These are phyloP conservation scores for Elsinoe batatas DNA, from an alignment of 2,329 filamentous ascomycete species.

Conservation along the genomic window DNA sequence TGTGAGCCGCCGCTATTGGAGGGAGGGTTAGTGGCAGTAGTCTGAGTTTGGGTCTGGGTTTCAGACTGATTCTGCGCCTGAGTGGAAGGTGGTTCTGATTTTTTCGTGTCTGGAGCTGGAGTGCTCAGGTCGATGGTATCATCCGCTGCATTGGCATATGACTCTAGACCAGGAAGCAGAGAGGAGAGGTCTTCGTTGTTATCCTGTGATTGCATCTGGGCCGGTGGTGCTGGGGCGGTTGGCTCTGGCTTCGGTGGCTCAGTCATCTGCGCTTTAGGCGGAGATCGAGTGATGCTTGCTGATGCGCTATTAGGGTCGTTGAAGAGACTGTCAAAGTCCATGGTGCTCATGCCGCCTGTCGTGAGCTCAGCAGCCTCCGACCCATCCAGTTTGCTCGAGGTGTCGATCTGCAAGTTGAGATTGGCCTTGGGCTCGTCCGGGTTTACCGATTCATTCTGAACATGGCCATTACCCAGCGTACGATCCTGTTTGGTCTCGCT, in stretches of 20 bases:
- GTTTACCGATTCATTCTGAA: conserved; percentile 4
- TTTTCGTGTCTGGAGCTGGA: neutral
- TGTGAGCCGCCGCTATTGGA: conserved; percentile 5
- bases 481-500: neutral
- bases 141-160: conserved; percentile 29
- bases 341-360: conserved; percentile 19
- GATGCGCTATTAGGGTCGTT: conserved; percentile 21
- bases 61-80: conserved; percentile 19
- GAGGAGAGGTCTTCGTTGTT: conserved; percentile 27
- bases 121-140: conserved; percentile 18
- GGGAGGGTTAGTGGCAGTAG: neutral
- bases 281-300: conserved; percentile 15
- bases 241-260: neutral
- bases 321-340: conserved; percentile 29
- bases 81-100: neutral
- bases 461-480: neutral
- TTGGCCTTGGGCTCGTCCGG: conserved; percentile 5
- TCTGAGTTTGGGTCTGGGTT: neutral
- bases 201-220: conserved; percentile 16
- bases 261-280: neutral
- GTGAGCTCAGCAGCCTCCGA: conserved; percentile 6
- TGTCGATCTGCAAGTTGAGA: neutral
- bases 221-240: neutral
- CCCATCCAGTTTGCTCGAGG: neutral
- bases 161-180: conserved; percentile 32